Percentiles rank a stretch among this genome's conserved stretches.
These are phyloP conservation scores for Colletotrichum sp. DNA, from an alignment of 2,329 filamentous ascomycete species.

Conservation along the genomic window DNA sequence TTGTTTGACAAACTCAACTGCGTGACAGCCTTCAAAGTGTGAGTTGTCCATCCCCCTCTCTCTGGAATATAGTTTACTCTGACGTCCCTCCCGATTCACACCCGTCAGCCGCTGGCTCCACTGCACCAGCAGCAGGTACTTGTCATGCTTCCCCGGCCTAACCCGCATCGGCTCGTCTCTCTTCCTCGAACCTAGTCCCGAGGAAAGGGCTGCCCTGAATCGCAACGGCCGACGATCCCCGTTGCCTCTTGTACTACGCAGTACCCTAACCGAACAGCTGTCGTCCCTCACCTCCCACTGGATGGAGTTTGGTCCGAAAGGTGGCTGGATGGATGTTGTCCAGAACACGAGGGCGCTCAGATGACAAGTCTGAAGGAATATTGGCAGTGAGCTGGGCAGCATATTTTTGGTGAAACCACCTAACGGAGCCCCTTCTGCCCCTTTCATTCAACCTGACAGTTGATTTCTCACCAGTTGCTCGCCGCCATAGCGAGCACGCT, in stretches of 20 bases:
- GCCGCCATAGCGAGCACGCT: not conserved
- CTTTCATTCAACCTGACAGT: not conserved
- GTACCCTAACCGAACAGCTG: not conserved
- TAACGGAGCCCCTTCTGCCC: not conserved
- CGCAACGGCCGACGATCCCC: slow-evolving; percentile 17
- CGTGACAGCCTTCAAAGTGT: not conserved
- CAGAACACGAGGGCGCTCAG: slow-evolving; percentile 4
- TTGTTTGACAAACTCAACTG: not conserved
- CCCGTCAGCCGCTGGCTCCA: slow-evolving; percentile 9
- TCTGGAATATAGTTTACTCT: slow-evolving; percentile 2
- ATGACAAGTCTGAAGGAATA: slow-evolving; percentile 2
- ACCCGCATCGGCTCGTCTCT: slow-evolving; percentile 1
- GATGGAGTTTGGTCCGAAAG: not conserved
- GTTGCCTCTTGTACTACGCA: not conserved
- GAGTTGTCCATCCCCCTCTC: not conserved
- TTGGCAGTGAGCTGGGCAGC: not conserved
- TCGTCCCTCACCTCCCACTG: not conserved
- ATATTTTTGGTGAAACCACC: slow-evolving; percentile 15
- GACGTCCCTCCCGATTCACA: not conserved
- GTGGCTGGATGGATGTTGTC: not conserved
- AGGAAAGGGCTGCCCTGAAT: slow-evolving; percentile 6
- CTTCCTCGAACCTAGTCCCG: not conserved
- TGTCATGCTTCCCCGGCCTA: slow-evolving; percentile 8
- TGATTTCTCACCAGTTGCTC: not conserved
- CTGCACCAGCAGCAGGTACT: not conserved